phyloP scores from a whole-genome alignment of 768 basidiomycete species.

The Suillus plorans region DNA sequence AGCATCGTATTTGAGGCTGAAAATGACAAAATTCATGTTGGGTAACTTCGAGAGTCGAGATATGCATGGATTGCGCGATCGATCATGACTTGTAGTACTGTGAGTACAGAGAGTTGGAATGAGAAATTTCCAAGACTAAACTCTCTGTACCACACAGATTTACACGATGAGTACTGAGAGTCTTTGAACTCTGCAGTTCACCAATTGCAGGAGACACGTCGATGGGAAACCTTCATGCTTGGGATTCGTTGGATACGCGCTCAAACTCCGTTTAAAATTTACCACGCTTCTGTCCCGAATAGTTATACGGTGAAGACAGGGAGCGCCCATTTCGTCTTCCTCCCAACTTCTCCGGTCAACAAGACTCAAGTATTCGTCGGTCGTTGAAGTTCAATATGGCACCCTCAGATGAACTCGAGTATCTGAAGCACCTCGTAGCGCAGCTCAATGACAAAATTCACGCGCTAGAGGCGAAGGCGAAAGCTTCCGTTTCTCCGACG shows the following conservation, averaged over 20 bases:
- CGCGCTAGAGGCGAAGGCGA: slow-evolving; percentile 69
- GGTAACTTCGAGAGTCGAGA: too few relatives aligned
- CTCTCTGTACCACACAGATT: too few relatives aligned
- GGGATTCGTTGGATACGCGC: background rate
- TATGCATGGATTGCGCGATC: too few relatives aligned
- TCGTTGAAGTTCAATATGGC: slow-evolving; percentile 42
- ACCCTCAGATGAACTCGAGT: slow-evolving; percentile 79
- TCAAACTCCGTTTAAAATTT: slow-evolving; percentile 2
- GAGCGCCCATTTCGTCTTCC: background rate
- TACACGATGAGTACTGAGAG: too few relatives aligned
- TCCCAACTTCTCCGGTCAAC: background rate
- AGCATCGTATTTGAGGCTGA: background rate
- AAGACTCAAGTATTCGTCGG: background rate
- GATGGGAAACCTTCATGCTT: background rate
- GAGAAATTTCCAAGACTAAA: too few relatives aligned
- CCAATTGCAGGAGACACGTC: too few relatives aligned
- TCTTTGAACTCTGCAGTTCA: background rate
- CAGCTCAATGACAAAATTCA: slow-evolving; percentile 92
- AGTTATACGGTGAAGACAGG: background rate
- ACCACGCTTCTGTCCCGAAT: background rate
- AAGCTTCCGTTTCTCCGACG: slow-evolving; percentile 43
- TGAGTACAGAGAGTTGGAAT: too few relatives aligned
- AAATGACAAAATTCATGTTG: background rate
- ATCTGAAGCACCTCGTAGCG: slow-evolving; percentile 88
- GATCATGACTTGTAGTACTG: too few relatives aligned